Percentiles rank a stretch among this genome's conserved stretches.
Evolutionary conservation across 352 stramenopile species (phyloP).

Genomic region (Phytophthora podocarpi): DNA sequence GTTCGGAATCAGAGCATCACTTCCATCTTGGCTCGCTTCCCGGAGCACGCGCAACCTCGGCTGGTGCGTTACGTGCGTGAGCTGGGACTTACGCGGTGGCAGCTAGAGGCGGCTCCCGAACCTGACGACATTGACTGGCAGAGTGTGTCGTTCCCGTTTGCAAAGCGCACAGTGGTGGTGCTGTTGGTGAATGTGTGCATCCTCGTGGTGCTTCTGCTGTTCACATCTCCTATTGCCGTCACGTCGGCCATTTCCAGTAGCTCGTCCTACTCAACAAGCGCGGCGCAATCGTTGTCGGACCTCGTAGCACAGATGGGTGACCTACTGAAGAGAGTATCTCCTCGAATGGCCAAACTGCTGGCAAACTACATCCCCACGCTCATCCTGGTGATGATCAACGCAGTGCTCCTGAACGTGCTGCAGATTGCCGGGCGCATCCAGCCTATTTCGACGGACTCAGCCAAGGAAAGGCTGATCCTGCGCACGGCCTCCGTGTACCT

Average conservation of each 20-base stretch:
- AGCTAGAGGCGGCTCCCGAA: constrained; percentile 74
- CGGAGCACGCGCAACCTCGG: constrained; percentile 57
- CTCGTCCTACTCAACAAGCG: constrained; percentile 64
- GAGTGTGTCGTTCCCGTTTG: constrained; percentile 83
- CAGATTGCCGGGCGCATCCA: constrained; percentile 84
- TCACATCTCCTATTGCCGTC: constrained; percentile 85
- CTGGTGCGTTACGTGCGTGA: constrained; percentile 82
- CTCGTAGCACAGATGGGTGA: constrained; percentile 65
- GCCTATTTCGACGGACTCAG: constrained; percentile 83
- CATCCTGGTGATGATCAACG: constrained; percentile 90
- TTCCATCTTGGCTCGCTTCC: constrained; percentile 75
- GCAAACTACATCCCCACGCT: constrained; percentile 80
- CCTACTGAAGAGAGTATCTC: constrained; percentile 64
- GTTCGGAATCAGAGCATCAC: constrained; percentile 78
- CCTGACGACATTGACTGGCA: constrained; percentile 89
- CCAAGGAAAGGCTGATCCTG: constrained; percentile 84
- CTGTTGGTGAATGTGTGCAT: constrained; percentile 81
- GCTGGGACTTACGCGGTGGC: constrained; percentile 77
- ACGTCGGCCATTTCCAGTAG: constrained; percentile 82
- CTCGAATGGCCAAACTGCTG: constrained; percentile 83
- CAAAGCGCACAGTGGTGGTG: constrained; percentile 74
- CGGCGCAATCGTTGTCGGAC: constrained; percentile 70
- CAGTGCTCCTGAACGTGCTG: constrained; percentile 84
- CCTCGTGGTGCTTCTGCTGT: constrained; percentile 73
- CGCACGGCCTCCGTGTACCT: constrained; percentile 80